Evolutionary conservation across 169 alveolate genomes (phyloP).

Genomic region (Babesia sp.): DNA sequence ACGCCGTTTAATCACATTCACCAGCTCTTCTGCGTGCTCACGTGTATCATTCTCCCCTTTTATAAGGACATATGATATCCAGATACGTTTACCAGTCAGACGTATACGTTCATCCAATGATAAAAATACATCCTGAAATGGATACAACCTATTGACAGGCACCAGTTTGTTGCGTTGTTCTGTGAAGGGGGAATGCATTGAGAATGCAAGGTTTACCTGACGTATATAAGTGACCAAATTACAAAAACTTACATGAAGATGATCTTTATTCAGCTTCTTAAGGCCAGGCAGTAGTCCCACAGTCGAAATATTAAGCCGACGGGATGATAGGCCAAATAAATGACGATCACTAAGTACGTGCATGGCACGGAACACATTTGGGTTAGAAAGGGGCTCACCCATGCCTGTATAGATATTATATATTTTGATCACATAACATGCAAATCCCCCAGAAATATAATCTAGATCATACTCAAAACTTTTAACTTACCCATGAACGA

Average conservation of each 20-base stretch:
- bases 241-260: constrained; percentile 71
- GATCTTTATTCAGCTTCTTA: constrained; percentile 74
- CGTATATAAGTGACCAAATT: not conserved
- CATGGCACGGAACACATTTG: constrained; percentile 83
- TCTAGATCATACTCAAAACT: not conserved
- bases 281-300: constrained; percentile 86
- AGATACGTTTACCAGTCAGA: constrained; percentile 82
- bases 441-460: no score
- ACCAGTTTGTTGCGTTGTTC: constrained; percentile 75
- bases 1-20: constrained; percentile 62
- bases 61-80: constrained; percentile 82
- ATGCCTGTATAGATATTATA: no score
- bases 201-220: constrained; percentile 81
- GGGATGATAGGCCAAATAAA: constrained; percentile 74
- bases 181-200: constrained; percentile 82
- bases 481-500: constrained; percentile 82
- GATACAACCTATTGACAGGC: constrained; percentile 80
- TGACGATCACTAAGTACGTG: constrained; percentile 68
- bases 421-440: no score
- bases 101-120: constrained; percentile 80
- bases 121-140: constrained; percentile 79
- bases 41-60: constrained; percentile 75
- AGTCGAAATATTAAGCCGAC: constrained; percentile 81
- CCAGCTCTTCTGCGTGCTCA: constrained; percentile 78
- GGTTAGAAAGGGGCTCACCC: constrained; percentile 89